Evolutionary conservation across 2,329 filamentous ascomycete genomes (phyloP), one percentile per base, ranked within the genome.

Genomic region (Aspergillus terreus): DNA sequence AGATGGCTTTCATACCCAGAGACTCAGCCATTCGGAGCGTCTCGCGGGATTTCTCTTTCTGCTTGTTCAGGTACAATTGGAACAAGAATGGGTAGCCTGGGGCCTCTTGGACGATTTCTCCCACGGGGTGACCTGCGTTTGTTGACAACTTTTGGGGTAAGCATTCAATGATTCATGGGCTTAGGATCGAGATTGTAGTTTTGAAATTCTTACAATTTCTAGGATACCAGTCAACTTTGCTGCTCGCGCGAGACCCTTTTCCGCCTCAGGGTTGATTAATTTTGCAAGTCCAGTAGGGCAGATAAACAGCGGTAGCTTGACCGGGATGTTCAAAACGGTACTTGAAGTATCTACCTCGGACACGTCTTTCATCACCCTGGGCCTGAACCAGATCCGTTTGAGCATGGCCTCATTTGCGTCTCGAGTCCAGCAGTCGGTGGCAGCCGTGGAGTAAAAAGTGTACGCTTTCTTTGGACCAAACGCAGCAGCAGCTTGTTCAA

Each of bases 41-140:
- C 3, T 82, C 83, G 63, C 88, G 84, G 65, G 84, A 92, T 78
- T 92, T 95, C 54, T 79, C 77, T 30, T 88, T 81, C 58, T 92
- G 85, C 38, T 80, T 87, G 68, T 96, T 90, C 32, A 96, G 87
- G 72, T 96, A 96, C n/a, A 97, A 75, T 74, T 97, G 92, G 88
- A 90, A 96, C 11, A 92, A 91, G 66, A 96, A 95, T 0, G 89
- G 74, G 66, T 95, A 90, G 1, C 79, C 85, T 0, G 82, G 79
- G 4, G 70, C 62, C 0, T 88, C 84, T 52, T 83, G 84, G 88
- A 50, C 83, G 57, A 96, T 89, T 69, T 95, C 87, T 72, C 95
- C 90, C 0, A 90, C 89, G 1, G 88, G 91, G 84, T 92, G 89
- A 45, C 85, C 90, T 0, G 92, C 52, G 89, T 70, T 95, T 95